Conservation (phyloP, 2,329 filamentous ascomycete species). For the Fusarium gaditjirri region DNA sequence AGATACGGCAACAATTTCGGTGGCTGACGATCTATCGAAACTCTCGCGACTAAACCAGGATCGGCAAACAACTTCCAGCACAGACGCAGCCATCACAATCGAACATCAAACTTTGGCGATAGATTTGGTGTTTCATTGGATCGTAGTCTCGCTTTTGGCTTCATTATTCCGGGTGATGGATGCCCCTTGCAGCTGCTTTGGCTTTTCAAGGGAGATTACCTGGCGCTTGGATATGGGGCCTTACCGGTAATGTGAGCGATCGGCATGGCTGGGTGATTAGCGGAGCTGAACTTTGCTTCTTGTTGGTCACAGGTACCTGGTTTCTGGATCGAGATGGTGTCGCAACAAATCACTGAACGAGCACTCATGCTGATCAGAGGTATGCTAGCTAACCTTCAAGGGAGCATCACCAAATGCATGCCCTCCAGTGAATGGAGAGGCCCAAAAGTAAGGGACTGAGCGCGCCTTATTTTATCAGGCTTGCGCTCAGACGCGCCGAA, state of each 20-base stretch:
- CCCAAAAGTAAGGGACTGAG: neutral
- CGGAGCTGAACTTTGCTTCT: neutral
- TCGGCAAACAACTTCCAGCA: neutral
- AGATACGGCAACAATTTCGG: neutral
- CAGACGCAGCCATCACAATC: neutral
- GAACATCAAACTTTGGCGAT: neutral
- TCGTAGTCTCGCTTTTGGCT: neutral
- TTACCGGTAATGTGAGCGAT: neutral
- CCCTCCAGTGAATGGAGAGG: neutral
- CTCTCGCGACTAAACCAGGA: neutral
- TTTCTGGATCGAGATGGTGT: neutral
- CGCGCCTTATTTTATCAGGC: neutral
- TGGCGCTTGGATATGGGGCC: neutral
- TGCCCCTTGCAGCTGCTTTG: neutral
- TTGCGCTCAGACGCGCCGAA: neutral
- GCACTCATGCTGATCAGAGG: neutral
- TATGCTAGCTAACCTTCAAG: neutral
- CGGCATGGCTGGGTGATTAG: neutral
- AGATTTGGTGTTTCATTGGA: neutral
- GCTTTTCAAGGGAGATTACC: neutral
- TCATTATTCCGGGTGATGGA: neutral
- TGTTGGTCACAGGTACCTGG: neutral
- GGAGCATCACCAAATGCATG: neutral
- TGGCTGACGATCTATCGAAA: slow-evolving; percentile 4
- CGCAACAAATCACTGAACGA: neutral